These are phyloP conservation scores for Myrica gale DNA, from an alignment of 306 rosid genomes.

Conservation along the genomic window DNA sequence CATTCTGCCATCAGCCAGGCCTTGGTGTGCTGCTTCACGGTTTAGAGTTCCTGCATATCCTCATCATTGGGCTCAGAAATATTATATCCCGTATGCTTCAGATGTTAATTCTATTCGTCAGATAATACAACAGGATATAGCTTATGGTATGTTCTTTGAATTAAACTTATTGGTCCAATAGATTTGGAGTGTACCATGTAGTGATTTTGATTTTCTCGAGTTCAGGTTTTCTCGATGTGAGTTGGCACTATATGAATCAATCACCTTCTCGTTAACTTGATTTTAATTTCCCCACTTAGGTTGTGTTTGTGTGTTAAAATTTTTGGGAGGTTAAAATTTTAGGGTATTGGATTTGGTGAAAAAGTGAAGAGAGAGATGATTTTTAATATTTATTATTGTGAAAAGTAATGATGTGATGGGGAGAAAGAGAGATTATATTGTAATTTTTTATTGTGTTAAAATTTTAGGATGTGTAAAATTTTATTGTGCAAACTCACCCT, in stretches of 20 bases:
- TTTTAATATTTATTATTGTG: too few relatives aligned
- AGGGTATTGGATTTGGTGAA: too few relatives aligned
- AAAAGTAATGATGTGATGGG: too few relatives aligned
- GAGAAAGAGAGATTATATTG: too few relatives aligned
- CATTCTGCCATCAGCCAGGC: slow-evolving; percentile 85
- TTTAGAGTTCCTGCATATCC: slow-evolving; percentile 66
- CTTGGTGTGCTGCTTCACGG: slow-evolving; percentile 83
- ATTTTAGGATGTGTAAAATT: too few relatives aligned
- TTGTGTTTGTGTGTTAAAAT: too few relatives aligned
- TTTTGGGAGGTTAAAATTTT: too few relatives aligned
- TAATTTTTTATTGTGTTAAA: too few relatives aligned
- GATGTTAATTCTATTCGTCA: slow-evolving; percentile 57
- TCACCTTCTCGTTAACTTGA: not conserved
- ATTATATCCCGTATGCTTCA: slow-evolving; percentile 78
- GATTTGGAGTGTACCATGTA: not conserved
- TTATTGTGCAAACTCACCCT: too few relatives aligned
- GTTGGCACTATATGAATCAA: not conserved
- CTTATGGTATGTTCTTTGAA: slow-evolving; percentile 57
- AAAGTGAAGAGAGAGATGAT: too few relatives aligned
- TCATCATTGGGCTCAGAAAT: slow-evolving; percentile 88
- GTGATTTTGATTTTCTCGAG: not conserved
- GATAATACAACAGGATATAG: slow-evolving; percentile 57
- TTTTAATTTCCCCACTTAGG: not conserved
- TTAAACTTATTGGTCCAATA: slow-evolving; percentile 11
- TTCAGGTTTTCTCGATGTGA: not conserved